phyloP scores from a whole-genome alignment of 257 asterid genomes.

The Lycium barbarum region DNA sequence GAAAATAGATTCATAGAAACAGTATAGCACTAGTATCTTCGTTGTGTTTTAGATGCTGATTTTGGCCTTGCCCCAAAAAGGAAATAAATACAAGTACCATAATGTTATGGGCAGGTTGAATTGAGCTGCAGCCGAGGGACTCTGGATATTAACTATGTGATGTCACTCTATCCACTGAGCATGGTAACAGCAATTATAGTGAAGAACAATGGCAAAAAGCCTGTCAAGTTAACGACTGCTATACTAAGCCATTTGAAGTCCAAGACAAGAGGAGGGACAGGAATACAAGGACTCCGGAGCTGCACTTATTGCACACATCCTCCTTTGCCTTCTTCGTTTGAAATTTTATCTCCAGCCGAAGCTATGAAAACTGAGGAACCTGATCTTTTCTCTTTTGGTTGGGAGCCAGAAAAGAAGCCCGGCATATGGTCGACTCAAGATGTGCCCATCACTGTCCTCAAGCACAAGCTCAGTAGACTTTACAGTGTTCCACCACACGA shows the following conservation, averaged over 20 bases:
- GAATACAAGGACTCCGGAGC: conserved; percentile 67
- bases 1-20: neutral
- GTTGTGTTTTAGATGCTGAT: neutral
- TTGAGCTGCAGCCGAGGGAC: conserved; percentile 61
- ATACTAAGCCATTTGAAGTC: conserved; percentile 67
- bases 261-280: conserved; percentile 59
- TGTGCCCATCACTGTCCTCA: conserved; percentile 67
- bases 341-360: conserved; percentile 68
- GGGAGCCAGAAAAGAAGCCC: conserved; percentile 70
- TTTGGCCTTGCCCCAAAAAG: neutral
- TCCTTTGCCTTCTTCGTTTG: conserved; percentile 68
- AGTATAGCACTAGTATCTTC: neutral
- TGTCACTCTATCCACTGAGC: conserved; percentile 73
- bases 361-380: conserved; percentile 71
- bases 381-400: conserved; percentile 66
- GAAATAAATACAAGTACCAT: neutral
- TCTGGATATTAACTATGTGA: conserved; percentile 63
- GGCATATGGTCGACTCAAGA: conserved; percentile 77
- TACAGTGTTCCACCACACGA: conserved; percentile 64
- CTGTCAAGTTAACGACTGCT: conserved; percentile 55
- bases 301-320: conserved; percentile 72
- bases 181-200: conserved; percentile 75
- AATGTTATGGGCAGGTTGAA: conserved; percentile 57
- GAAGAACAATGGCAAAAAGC: conserved; percentile 68
- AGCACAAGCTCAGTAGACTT: conserved; percentile 77